A percentile compares a stretch with the other conserved stretches of the same genome.
These are phyloP conservation scores for Arabis alpina DNA, from an alignment of 345 rosid species.

Conservation along the genomic window DNA sequence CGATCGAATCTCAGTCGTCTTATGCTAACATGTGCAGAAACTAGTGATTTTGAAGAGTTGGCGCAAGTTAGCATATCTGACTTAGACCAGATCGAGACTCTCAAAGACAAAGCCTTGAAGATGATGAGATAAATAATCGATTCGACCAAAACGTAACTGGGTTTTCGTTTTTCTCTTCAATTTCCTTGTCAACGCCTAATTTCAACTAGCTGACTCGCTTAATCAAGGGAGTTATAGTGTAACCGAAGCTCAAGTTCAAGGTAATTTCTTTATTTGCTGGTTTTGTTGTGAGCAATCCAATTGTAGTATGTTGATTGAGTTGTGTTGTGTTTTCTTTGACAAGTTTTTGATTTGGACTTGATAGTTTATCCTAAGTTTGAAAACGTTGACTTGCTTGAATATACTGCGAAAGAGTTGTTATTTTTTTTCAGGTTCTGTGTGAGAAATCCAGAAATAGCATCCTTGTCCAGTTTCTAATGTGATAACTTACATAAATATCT, in stretches of 20 bases:
- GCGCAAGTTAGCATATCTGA: constrained; percentile 22
- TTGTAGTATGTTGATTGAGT: not conserved
- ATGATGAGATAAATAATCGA: not conserved
- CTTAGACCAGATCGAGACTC: constrained; percentile 30
- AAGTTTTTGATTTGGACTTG: not conserved
- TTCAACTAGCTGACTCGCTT: not conserved
- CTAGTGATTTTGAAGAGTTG: constrained; percentile 7
- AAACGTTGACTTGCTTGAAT: constrained; percentile 20
- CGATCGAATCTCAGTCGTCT: not conserved
- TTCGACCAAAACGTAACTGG: not conserved
- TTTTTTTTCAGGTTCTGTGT: not conserved
- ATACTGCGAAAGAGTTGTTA: not conserved
- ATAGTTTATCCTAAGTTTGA: not conserved
- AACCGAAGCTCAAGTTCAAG: constrained; percentile 10
- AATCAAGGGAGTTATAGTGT: not conserved
- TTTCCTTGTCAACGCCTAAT: not conserved
- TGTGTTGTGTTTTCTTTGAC: not conserved
- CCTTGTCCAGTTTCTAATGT: not conserved
- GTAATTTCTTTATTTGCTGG: constrained; percentile 1
- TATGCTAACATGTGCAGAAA: constrained; percentile 6
- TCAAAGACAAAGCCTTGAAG: constrained; percentile 19
- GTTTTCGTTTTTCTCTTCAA: not conserved
- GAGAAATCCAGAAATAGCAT: constrained; percentile 8
- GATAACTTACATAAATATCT: no score
- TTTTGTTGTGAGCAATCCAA: not conserved